phyloP scores from a whole-genome alignment of 78 protist genomes.

The Dictyostelium brefeldianum region DNA sequence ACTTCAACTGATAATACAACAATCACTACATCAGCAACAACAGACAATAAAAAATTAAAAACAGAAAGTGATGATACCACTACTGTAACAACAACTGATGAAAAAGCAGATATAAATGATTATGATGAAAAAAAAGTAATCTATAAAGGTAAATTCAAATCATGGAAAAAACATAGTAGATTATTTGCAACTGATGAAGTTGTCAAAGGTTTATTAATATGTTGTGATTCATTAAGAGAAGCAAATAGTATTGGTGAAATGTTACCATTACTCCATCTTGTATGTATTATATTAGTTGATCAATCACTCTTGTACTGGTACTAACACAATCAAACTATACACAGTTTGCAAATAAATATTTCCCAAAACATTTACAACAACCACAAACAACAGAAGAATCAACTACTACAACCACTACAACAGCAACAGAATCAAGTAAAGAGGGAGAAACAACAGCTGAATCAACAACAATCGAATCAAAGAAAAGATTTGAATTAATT shows the following conservation, averaged over 20 bases:
- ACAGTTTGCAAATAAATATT: slow-evolving; percentile 58
- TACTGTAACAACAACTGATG: neutral
- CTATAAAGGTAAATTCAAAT: slow-evolving; percentile 23
- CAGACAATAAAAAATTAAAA: neutral
- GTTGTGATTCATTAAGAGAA: slow-evolving; percentile 64
- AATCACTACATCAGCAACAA: neutral
- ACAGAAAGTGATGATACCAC: neutral
- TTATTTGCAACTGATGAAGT: slow-evolving; percentile 57
- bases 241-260: slow-evolving; percentile 64
- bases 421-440: neutral
- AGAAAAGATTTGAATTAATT: slow-evolving; percentile 56
- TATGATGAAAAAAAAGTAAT: slow-evolving; percentile 19
- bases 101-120: neutral
- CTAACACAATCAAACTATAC: neutral
- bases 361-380: slow-evolving; percentile 7
- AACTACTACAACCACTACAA: too few species aligned
- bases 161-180: slow-evolving; percentile 58
- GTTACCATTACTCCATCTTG: slow-evolving; percentile 4
- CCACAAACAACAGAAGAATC: slow-evolving; percentile 6
- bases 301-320: too few species aligned
- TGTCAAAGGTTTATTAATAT: slow-evolving; percentile 53
- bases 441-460: neutral
- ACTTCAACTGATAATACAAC: neutral
- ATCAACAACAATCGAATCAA: neutral
- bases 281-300: neutral